These are phyloP conservation scores for Dictyostelium purpureum DNA, from an alignment of 78 protist species.

Conservation along the genomic window DNA sequence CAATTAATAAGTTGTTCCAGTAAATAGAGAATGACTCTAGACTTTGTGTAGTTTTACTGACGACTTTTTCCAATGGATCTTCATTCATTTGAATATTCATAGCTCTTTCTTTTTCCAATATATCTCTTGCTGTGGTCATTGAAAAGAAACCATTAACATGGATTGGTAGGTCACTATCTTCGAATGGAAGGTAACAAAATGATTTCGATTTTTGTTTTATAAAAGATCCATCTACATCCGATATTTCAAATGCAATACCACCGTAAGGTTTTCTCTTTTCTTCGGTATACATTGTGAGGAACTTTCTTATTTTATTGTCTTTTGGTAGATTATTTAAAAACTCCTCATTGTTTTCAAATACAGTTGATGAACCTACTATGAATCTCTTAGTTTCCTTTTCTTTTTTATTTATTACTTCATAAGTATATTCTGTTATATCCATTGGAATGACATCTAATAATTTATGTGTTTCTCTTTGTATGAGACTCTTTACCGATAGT, in stretches of 20 bases:
- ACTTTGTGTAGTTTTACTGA: too few relatives aligned
- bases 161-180: neutral
- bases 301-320: neutral
- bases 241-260: slow-evolving; percentile 15
- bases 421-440: too few relatives aligned
- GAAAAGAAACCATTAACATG: slow-evolving; percentile 27
- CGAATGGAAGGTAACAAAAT: neutral
- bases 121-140: neutral
- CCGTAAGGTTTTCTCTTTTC: slow-evolving; percentile 6
- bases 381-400: too few relatives aligned
- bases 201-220: neutral
- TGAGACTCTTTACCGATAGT: too few relatives aligned
- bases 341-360: too few relatives aligned
- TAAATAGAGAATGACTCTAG: too few relatives aligned
- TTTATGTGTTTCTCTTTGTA: too few relatives aligned
- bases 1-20: too few relatives aligned
- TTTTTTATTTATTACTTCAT: too few relatives aligned
- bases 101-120: neutral
- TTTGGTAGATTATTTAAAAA: neutral
- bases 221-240: neutral
- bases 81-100: neutral
- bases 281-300: neutral
- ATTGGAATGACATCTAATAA: too few relatives aligned
- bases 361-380: too few relatives aligned
- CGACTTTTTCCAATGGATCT: neutral